Evolutionary conservation across 2,329 filamentous ascomycete species (phyloP), one percentile per base, ranked within the genome.

Genomic region (Aspergillus sp.): DNA sequence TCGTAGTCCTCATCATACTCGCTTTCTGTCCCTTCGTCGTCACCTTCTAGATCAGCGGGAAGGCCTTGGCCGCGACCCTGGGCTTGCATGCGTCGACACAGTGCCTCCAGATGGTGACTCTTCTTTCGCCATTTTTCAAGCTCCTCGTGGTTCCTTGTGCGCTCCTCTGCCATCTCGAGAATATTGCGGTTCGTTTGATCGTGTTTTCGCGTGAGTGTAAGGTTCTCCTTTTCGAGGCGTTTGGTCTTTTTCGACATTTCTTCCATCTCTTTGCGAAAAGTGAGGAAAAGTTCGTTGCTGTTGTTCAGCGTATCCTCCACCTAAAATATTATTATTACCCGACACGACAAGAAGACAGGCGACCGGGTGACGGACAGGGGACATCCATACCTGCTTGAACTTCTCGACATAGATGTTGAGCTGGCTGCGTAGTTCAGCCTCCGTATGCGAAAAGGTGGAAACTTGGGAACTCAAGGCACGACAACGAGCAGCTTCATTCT

Each of bases 171-270:
- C 91, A 97, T 95, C 62, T 93, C 87, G 49, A 96, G 81, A 62
- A 98, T 96, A 67, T 95, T 97, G 55, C 87, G 84, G 61, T 93
- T 93, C 28, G 90, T 94, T 42, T 88, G 82, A 58, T 96, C 90
- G 66, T 96, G 91, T 68, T 96, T 95, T 47, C 91, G 82, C 55
- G 88, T 94, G 44, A 95, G 78, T 12, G 81, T 85, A 58, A 93
- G 85, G 60, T 98, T 97, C 63, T 98, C 93, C 70, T 95, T 95
- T 67, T 98, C 93, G 45, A 98, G 75, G 28, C 89, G 84, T 70
- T 96, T 96, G 4, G 91, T 95, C 73, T 97, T 97, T 73, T 96
- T 96, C 1, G 90, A 95, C 90, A 97, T 97, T 63, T 97, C 93
- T 70, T 97, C 93, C 90, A 97, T 97, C 70, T 97, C 93, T 72